These are phyloP conservation scores for Geum urbanum DNA, from an alignment of 306 rosid species.

Conservation along the genomic window DNA sequence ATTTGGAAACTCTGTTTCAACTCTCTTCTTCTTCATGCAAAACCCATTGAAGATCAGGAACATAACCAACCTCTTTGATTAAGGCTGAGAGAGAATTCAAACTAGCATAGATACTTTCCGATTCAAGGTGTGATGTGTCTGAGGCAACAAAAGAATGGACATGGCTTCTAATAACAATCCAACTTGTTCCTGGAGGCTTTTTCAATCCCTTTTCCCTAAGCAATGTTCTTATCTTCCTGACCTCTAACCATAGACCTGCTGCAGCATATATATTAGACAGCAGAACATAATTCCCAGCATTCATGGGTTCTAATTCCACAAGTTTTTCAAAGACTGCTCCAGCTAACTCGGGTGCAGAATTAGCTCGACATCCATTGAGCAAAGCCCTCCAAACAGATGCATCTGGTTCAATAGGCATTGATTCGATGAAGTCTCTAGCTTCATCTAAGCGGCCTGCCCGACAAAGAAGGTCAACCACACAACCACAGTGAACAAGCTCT, in stretches of 20 bases:
- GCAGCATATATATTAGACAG: constrained; percentile 46
- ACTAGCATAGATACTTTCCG: constrained; percentile 34
- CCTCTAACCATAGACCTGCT: constrained; percentile 39
- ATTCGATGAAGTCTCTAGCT: constrained; percentile 37
- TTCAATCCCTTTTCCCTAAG: constrained; percentile 36
- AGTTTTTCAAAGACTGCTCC: constrained; percentile 34
- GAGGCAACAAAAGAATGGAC: constrained; percentile 33
- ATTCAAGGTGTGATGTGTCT: constrained; percentile 34
- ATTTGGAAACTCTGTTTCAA: not conserved
- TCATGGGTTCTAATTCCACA: constrained; percentile 41
- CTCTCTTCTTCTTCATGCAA: constrained; percentile 22
- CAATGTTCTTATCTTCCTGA: constrained; percentile 29
- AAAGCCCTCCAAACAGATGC: constrained; percentile 53
- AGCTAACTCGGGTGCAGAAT: constrained; percentile 25
- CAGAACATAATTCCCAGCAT: constrained; percentile 41
- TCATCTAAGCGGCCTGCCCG: constrained; percentile 40
- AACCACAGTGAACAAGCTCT: constrained; percentile 44
- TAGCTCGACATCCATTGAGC: constrained; percentile 39
- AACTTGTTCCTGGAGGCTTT: constrained; percentile 40
- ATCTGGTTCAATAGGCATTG: constrained; percentile 37
- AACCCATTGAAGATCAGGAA: constrained; percentile 20
- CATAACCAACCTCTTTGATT: constrained; percentile 33
- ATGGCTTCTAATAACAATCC: constrained; percentile 38
- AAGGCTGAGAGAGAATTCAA: constrained; percentile 30
- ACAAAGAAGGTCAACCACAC: constrained; percentile 47